A percentile compares a stretch with the other conserved stretches of the same genome.
Evolutionary conservation across 1,284 basidiomycete genomes (phyloP).

Genomic region (Prillingera fragicola): DNA sequence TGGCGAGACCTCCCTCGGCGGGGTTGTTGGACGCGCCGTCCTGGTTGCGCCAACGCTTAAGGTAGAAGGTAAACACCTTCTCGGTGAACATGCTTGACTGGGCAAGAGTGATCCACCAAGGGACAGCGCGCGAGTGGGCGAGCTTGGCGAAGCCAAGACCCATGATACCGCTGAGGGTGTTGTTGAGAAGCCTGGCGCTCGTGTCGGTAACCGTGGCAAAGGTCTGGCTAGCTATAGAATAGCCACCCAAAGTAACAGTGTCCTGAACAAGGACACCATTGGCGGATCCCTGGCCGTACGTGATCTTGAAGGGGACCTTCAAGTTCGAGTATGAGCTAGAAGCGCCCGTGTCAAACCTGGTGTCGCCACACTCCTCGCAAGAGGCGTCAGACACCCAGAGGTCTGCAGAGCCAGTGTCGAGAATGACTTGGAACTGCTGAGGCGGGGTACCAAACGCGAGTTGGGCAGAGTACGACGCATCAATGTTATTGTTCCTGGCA

Average conservation of each 20-base stretch:
- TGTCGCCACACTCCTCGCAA: conserved; percentile 19
- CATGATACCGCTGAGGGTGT: conserved; percentile 50
- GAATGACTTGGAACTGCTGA: conserved; percentile 55
- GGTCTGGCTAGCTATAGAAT: conserved; percentile 62
- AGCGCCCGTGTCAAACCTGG: conserved; percentile 13
- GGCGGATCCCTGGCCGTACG: conserved; percentile 60
- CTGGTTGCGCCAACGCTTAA: conserved; percentile 66
- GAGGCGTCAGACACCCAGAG: conserved; percentile 46
- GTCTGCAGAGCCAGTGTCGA: conserved; percentile 59
- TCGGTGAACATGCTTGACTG: conserved; percentile 55
- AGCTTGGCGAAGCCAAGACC: conserved; percentile 51
- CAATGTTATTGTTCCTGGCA: conserved; percentile 39
- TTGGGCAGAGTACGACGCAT: conserved; percentile 44
- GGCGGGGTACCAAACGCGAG: conserved; percentile 45
- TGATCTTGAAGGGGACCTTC: conserved; percentile 35
- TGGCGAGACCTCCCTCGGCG: conserved; percentile 67
- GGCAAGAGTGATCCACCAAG: conserved; percentile 61
- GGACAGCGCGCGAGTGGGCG: conserved; percentile 48
- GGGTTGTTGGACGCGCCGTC: conserved; percentile 52
- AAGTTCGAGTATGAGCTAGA: conserved; percentile 19
- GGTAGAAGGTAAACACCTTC: conserved; percentile 73
- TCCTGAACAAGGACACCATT: conserved; percentile 66
- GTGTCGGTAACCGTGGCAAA: conserved; percentile 53
- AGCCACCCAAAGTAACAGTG: conserved; percentile 72
- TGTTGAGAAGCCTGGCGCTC: conserved; percentile 41